phyloP scores from a whole-genome alignment of 2,329 filamentous ascomycete genomes.

The Ophiostoma sp. region DNA sequence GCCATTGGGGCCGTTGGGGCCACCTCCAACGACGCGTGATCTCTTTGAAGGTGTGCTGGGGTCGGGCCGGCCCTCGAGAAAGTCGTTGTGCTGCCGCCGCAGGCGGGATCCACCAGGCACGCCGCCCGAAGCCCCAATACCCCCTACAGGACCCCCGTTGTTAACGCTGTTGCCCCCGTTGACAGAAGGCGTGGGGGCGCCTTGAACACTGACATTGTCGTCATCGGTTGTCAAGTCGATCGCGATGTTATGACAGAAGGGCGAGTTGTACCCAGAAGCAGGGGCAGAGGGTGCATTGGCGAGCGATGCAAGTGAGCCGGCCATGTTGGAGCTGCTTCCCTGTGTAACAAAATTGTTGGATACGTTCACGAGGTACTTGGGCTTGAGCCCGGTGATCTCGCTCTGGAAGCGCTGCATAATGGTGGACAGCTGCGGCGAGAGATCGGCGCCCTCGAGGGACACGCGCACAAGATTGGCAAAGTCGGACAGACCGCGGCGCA shows the following conservation, averaged over 20 bases:
- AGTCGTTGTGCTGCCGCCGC: constrained; percentile 23
- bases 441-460: constrained; percentile 45
- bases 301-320: neutral
- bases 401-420: constrained; percentile 49
- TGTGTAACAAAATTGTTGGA: neutral
- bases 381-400: constrained; percentile 43
- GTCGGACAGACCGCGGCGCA: constrained; percentile 53
- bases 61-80: constrained; percentile 23
- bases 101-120: constrained; percentile 15
- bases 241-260: neutral
- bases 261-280: neutral
- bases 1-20: neutral
- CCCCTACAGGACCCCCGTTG: neutral
- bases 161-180: neutral
- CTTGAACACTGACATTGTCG: constrained; percentile 28
- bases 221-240: constrained; percentile 38
- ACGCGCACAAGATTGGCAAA: constrained; percentile 52
- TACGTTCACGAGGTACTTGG: constrained; percentile 39
- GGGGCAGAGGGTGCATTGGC: neutral
- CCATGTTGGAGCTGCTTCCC: no score
- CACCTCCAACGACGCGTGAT: constrained; percentile 15
- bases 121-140: neutral
- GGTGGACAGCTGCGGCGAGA: constrained; percentile 41
- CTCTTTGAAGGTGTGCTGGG: constrained; percentile 23
- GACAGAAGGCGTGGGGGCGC: constrained; percentile 1